Evolutionary conservation across 495 filamentous ascomycete species (phyloP).

Genomic region (Saxophila tyrrhenica): DNA sequence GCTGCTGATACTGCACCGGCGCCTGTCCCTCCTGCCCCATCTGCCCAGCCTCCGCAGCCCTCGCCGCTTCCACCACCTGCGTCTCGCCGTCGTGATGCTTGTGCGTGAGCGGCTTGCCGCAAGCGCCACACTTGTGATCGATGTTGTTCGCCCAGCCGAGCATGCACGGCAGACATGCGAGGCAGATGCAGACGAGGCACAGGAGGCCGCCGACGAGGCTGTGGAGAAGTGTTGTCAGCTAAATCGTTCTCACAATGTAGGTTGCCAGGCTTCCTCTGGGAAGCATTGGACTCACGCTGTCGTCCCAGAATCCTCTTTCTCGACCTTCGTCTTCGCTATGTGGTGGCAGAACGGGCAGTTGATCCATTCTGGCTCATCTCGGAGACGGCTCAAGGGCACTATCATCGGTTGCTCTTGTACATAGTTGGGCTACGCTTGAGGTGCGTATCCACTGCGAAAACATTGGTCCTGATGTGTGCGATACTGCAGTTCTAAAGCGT

Average conservation of each 20-base stretch:
- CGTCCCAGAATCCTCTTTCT: neutral
- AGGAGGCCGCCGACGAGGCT: neutral
- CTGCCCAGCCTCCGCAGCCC: neutral
- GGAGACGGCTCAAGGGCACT: neutral
- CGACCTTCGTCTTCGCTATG: neutral
- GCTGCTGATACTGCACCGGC: neutral
- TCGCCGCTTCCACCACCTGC: neutral
- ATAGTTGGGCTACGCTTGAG: too few species aligned
- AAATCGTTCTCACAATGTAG: neutral
- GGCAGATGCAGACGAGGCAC: constrained; percentile 3
- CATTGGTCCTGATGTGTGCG: too few species aligned
- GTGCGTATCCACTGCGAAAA: too few species aligned
- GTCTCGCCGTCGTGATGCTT: constrained; percentile 1
- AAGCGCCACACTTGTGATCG: neutral
- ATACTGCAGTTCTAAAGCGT: too few species aligned
- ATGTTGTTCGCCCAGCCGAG: neutral
- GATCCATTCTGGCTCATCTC: neutral
- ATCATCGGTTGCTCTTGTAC: too few species aligned
- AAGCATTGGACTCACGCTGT: neutral
- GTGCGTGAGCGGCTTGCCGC: neutral
- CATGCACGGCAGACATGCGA: neutral
- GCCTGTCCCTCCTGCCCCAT: neutral
- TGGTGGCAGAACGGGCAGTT: constrained; percentile 1
- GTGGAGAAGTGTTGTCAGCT: neutral
- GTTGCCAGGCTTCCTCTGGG: too few species aligned